phyloP scores from a whole-genome alignment of 371 early-diverging fungal genomes.

The Umbelopsis sp. region DNA sequence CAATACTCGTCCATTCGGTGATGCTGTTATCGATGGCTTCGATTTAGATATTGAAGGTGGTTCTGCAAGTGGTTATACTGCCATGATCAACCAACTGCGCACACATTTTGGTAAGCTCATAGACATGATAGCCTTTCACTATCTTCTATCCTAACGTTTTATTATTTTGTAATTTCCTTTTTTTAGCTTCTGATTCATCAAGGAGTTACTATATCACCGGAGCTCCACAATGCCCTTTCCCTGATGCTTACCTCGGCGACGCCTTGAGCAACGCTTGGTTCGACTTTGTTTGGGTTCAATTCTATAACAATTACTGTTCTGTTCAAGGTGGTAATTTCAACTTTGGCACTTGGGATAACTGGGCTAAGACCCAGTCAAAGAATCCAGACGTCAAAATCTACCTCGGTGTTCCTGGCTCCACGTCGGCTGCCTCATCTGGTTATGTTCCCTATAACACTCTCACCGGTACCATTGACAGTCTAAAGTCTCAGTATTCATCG shows the following conservation, averaged over 20 bases:
- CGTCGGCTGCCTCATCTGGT: conserved; percentile 44
- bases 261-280: conserved; percentile 47
- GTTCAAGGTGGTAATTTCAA: conserved; percentile 35
- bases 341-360: conserved; percentile 62
- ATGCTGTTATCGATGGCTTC: conserved; percentile 67
- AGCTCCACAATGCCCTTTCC: conserved; percentile 65
- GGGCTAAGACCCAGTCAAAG: conserved; percentile 61
- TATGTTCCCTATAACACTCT: conserved; percentile 47
- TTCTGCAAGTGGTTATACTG: conserved; percentile 53
- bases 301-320: conserved; percentile 52
- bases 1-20: conserved; percentile 64
- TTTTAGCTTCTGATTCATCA: conserved; percentile 27
- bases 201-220: conserved; percentile 50
- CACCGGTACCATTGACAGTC: conserved; percentile 41
- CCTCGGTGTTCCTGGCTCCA: conserved; percentile 66
- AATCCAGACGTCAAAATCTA: conserved; percentile 65
- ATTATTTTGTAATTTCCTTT: not conserved
- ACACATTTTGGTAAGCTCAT: conserved; percentile 7
- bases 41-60: conserved; percentile 78
- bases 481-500: conserved; percentile 36
- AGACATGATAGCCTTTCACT: not conserved
- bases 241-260: conserved; percentile 54
- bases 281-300: conserved; percentile 55
- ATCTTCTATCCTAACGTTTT: not conserved
- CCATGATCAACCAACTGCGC: conserved; percentile 27